A percentile compares a stretch with the other conserved stretches of the same genome.
Evolutionary conservation across 148 eudicot species (phyloP).

Genomic region (Suaeda aralocaspica): DNA sequence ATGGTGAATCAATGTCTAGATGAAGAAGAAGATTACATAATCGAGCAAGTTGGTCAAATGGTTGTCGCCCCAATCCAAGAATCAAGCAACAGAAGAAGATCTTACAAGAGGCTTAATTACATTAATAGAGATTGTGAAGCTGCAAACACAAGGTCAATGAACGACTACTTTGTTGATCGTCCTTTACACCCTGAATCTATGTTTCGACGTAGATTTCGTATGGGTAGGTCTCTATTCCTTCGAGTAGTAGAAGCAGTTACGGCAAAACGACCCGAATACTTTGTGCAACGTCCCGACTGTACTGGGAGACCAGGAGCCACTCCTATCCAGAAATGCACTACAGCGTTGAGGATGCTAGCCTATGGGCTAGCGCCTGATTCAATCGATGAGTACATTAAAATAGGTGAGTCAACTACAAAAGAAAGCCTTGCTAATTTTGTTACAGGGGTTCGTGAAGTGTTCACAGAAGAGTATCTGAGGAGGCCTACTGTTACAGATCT

Average conservation of each 20-base stretch:
- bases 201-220: slow-evolving; percentile 8
- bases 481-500: background rate
- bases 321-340: background rate
- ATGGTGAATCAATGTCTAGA: too few relatives aligned
- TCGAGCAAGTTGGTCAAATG: too few relatives aligned
- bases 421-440: background rate
- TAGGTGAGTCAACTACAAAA: background rate
- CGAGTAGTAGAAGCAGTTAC: background rate
- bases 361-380: slow-evolving; percentile 3
- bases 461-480: background rate
- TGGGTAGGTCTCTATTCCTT: background rate
- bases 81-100: too few relatives aligned
- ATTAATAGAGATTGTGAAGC: background rate
- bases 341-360: slow-evolving; percentile 8
- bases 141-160: background rate
- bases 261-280: background rate
- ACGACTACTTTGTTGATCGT: slow-evolving; percentile 8
- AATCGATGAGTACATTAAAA: background rate
- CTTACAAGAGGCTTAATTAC: too few relatives aligned
- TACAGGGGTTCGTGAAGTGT: background rate
- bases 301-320: background rate
- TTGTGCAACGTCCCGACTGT: background rate
- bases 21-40: too few relatives aligned
- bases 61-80: too few relatives aligned
- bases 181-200: background rate